Conservation (phyloP, 2,329 filamentous ascomycete genomes). For the Aspergillus unguis region DNA sequence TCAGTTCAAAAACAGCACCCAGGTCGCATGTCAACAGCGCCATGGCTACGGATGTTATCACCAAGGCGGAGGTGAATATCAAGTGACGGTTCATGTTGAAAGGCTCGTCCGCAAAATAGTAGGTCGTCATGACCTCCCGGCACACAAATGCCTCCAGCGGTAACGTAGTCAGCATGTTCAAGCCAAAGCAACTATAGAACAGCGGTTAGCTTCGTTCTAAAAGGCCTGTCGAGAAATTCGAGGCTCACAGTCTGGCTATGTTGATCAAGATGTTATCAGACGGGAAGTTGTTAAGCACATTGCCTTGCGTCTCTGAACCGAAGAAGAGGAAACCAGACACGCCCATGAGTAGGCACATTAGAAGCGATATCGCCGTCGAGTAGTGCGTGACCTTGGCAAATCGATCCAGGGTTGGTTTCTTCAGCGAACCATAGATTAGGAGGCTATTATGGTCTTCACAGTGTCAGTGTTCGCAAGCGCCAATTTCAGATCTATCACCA, state of each 20-base stretch:
- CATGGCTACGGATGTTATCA: constrained; percentile 72
- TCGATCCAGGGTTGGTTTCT: constrained; percentile 90
- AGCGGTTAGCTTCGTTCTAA: constrained; percentile 19
- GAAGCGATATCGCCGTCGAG: constrained; percentile 82
- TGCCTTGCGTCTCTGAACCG: constrained; percentile 85
- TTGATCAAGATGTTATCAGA: constrained; percentile 90
- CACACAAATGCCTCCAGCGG: constrained; percentile 97
- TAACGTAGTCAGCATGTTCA: constrained; percentile 98
- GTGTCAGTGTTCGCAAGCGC: constrained; percentile 18
- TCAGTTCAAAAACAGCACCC: constrained; percentile 90
- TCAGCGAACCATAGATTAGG: constrained; percentile 92
- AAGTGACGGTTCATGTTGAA: constrained; percentile 83
- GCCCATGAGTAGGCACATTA: constrained; percentile 88
- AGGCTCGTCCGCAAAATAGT: constrained; percentile 67
- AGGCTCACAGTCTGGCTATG: constrained; percentile 70
- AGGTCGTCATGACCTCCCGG: constrained; percentile 91
- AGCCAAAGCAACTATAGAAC: constrained; percentile 68
- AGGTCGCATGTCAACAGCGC: constrained; percentile 88
- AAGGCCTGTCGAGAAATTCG: not conserved
- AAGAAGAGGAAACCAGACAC: constrained; percentile 89
- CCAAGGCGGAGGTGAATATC: constrained; percentile 77
- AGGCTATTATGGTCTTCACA: constrained; percentile 82
- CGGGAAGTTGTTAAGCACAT: constrained; percentile 97
- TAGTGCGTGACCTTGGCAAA: constrained; percentile 92
- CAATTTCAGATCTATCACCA: constrained; percentile 4